phyloP scores from a whole-genome alignment of 2,329 filamentous ascomycete species.

The Xylaria sp. region DNA sequence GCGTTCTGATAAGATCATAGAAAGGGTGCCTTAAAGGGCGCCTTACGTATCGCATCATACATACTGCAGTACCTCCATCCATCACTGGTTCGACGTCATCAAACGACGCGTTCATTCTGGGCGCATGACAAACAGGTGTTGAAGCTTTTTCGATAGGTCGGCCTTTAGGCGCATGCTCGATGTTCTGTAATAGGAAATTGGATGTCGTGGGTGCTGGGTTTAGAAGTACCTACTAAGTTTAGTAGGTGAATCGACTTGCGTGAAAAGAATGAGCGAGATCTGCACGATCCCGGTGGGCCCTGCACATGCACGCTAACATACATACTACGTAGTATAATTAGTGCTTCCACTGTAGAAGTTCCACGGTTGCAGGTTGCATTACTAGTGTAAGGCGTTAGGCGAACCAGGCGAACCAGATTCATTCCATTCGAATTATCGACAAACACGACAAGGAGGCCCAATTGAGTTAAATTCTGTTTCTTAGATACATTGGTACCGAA shows the following conservation, averaged over 20 bases:
- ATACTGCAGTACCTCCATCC: not conserved
- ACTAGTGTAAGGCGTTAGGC: not conserved
- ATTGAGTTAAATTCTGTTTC: not conserved
- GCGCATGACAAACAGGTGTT: not conserved
- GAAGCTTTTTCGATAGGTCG: not conserved
- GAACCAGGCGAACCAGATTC: conserved; percentile 1
- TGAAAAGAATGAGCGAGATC: not conserved
- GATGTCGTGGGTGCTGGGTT: not conserved
- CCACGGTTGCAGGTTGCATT: not conserved
- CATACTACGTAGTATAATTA: too few relatives aligned
- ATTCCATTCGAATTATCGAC: not conserved
- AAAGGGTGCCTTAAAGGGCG: not conserved
- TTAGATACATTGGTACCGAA: not conserved
- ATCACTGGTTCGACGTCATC: conserved; percentile 2
- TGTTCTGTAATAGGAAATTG: not conserved
- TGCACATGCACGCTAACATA: not conserved
- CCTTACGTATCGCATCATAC: not conserved
- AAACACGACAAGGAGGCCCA: not conserved
- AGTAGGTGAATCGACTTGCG: not conserved
- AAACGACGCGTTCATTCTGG: not conserved
- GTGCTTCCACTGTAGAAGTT: too few relatives aligned
- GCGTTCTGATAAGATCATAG: not conserved
- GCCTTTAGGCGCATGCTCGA: not conserved
- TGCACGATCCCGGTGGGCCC: not conserved
- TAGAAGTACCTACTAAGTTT: not conserved